A percentile compares a stretch with the other conserved stretches of the same genome.
These are phyloP conservation scores for Neonectria ditissima DNA, from an alignment of 2,329 filamentous ascomycete genomes.

Conservation along the genomic window DNA sequence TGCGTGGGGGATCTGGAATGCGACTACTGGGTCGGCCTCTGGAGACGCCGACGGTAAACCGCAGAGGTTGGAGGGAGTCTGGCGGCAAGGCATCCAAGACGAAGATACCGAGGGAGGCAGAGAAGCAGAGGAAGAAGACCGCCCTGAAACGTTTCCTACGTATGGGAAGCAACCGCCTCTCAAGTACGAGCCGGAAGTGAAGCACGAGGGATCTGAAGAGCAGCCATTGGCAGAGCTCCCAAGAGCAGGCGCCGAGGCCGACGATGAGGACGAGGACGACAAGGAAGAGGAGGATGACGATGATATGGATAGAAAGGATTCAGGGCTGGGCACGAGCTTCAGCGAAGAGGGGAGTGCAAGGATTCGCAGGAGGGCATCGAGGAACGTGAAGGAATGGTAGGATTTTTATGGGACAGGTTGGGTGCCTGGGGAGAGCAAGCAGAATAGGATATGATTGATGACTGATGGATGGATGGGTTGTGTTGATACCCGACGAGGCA, in stretches of 20 bases:
- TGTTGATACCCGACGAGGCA: constrained; percentile 25
- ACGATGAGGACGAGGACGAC: constrained; percentile 59
- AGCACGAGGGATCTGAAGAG: constrained; percentile 49
- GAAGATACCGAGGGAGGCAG: constrained; percentile 43
- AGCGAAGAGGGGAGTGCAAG: constrained; percentile 53
- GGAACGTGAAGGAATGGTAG: constrained; percentile 31
- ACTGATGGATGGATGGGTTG: neutral
- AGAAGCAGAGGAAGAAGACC: constrained; percentile 52
- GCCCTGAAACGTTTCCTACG: constrained; percentile 58
- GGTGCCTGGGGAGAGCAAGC: too few species aligned
- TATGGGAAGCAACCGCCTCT: constrained; percentile 56
- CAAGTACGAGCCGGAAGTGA: constrained; percentile 54
- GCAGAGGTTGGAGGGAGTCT: constrained; percentile 22
- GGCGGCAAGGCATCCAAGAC: constrained; percentile 33
- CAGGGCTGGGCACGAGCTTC: constrained; percentile 67
- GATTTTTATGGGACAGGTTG: neutral
- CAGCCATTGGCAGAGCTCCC: constrained; percentile 50
- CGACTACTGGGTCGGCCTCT: constrained; percentile 44
- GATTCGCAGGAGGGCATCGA: constrained; percentile 49
- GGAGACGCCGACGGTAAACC: constrained; percentile 21
- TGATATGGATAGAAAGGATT: constrained; percentile 52
- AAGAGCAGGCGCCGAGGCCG: constrained; percentile 55
- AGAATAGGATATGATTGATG: constrained; percentile 10
- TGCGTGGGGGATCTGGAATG: constrained; percentile 71
- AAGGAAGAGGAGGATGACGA: constrained; percentile 50